phyloP scores from a whole-genome alignment of 2,329 filamentous ascomycete species.

The Beauveria sp. region DNA sequence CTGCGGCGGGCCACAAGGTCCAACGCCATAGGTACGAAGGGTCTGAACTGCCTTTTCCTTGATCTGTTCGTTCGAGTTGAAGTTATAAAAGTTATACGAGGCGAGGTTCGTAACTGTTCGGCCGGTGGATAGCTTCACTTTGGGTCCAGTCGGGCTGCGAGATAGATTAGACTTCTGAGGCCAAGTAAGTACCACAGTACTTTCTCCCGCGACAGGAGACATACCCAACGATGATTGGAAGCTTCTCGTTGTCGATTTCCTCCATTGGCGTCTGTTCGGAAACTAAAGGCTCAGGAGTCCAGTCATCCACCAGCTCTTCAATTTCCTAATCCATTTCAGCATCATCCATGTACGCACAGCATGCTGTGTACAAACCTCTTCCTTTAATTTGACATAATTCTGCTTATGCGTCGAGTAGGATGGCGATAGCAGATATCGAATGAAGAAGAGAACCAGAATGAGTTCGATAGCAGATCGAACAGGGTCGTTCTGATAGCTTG shows the following conservation, averaged over 20 bases:
- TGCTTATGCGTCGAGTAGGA: slow-evolving; percentile 88
- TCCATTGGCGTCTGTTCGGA: slow-evolving; percentile 66
- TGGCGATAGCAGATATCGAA: slow-evolving; percentile 84
- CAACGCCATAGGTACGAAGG: slow-evolving; percentile 89
- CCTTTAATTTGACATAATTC: slow-evolving; percentile 79
- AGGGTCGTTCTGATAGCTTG: slow-evolving; percentile 95
- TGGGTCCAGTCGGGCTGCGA: slow-evolving; percentile 74
- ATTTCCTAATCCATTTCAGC: slow-evolving; percentile 58
- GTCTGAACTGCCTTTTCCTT: slow-evolving; percentile 94
- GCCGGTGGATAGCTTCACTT: slow-evolving; percentile 80
- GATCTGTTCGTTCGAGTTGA: slow-evolving; percentile 83
- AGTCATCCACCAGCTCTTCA: slow-evolving; percentile 92
- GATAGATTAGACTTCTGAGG: background rate
- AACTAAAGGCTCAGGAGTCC: slow-evolving; percentile 89
- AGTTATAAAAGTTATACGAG: slow-evolving; percentile 96
- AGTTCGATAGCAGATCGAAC: slow-evolving; percentile 89
- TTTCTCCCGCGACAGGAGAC: background rate
- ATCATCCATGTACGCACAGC: background rate
- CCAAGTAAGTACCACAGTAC: background rate
- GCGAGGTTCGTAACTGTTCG: slow-evolving; percentile 89
- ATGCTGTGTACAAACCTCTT: slow-evolving; percentile 45
- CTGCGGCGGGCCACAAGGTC: slow-evolving; percentile 90
- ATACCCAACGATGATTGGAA: slow-evolving; percentile 83
- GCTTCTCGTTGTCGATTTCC: slow-evolving; percentile 72
- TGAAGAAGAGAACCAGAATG: slow-evolving; percentile 88